Evolutionary conservation across 192 early-diverging fungal genomes (phyloP), one percentile per base, ranked within the genome.

Genomic region (Oehlia diaphana): DNA sequence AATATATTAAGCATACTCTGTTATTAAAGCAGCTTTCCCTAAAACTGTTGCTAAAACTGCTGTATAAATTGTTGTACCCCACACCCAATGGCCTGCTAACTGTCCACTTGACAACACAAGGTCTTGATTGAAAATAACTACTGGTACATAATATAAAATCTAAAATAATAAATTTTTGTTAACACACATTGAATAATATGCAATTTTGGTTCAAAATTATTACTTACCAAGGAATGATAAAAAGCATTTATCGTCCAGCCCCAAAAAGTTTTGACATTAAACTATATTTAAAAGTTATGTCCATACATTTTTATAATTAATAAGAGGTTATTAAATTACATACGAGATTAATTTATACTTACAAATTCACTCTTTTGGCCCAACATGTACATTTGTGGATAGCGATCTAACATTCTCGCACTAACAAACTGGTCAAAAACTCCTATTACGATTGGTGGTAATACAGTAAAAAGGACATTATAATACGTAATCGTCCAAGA

Each of bases 361-460:
- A 86, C 85, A 74, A 93, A 94, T 78, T 91, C 90, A 63, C 88
- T 89, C 44, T 82, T 86, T 82, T 91, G 89, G 23, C 92, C 92
- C 61, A 95, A 87, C 90, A 91, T 91, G 83, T 99, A 99, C 91
- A 99, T 91, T 87, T 99, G 97, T 12, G 98, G 98, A 83, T 99
- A 99, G 26, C 92, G 91, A 83, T 99, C 97, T 33, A 99, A 84
- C 88, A 96, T 96, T 78, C 98, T 90, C 58, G 96, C 94, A 69
- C 91, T 94, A 35, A 97, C 91, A 83, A 92, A 95, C 84, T 97
- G 96, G 84, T 99, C 98, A 87, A 99, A 99, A n/a, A 98, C 92
- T 73, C 98, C 98, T 67, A 99, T 96, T 23, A 92, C 93, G 81
- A 98, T 87, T 2, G 98, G 98, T 58, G 97, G 96, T 85, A 98